Evolutionary conservation across 441 rosid species (phyloP).

Genomic region (Flueggea neowawraea): DNA sequence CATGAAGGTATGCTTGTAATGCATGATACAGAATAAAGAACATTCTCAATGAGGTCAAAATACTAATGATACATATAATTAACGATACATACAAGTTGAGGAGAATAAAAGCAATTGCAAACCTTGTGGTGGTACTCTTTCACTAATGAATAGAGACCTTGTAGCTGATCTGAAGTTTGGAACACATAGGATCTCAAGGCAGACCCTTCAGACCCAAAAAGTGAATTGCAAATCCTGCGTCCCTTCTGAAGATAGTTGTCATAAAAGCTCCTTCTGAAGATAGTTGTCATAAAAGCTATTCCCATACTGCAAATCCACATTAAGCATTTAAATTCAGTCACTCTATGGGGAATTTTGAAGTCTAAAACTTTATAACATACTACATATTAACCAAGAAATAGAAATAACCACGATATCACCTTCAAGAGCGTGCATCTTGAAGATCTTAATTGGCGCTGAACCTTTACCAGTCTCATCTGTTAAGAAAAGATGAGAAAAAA

Average conservation of each 20-base stretch:
- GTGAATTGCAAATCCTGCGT: too few species aligned
- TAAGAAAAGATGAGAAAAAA: slow-evolving; percentile 8
- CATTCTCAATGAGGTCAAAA: background rate
- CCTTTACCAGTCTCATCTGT: slow-evolving; percentile 53
- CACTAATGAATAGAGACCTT: slow-evolving; percentile 33
- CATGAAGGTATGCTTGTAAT: too few species aligned
- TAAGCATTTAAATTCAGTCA: slow-evolving; percentile 10
- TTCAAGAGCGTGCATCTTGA: slow-evolving; percentile 54
- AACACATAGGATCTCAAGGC: slow-evolving; percentile 24
- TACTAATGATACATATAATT: background rate
- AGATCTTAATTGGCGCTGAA: slow-evolving; percentile 32
- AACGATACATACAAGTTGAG: background rate
- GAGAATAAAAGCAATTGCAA: slow-evolving; percentile 15
- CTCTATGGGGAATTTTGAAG: background rate
- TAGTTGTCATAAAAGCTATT: slow-evolving; percentile 28
- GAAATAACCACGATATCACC: slow-evolving; percentile 36
- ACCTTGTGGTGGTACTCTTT: slow-evolving; percentile 83
- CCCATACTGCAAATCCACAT: slow-evolving; percentile 35
- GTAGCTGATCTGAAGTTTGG: slow-evolving; percentile 32
- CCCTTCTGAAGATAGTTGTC: background rate
- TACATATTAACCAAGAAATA: background rate
- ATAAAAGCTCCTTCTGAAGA: slow-evolving; percentile 25
- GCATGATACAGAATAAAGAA: too few species aligned
- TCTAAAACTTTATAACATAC: background rate
- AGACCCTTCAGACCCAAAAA: background rate